Evolutionary conservation across 2,329 filamentous ascomycete species (phyloP).

Genomic region (Aspergillus candidus): DNA sequence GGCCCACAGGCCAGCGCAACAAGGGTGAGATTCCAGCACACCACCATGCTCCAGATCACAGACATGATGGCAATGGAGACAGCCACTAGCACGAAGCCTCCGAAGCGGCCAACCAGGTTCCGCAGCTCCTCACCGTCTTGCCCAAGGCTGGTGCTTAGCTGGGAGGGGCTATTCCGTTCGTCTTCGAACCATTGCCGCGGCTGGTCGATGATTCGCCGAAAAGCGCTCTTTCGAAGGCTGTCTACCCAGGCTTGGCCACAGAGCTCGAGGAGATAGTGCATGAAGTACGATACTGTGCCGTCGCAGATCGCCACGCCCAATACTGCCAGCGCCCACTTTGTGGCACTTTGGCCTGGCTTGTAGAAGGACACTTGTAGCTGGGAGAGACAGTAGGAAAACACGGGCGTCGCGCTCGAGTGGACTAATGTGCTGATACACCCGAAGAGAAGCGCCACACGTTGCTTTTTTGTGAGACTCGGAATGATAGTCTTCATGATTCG

Average conservation of each 20-base stretch:
- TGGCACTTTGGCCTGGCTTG: slow-evolving; percentile 43
- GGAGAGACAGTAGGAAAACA: slow-evolving; percentile 71
- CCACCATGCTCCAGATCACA: slow-evolving; percentile 64
- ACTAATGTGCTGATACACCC: slow-evolving; percentile 58
- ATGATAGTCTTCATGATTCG: slow-evolving; percentile 65
- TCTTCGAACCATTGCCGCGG: slow-evolving; percentile 72
- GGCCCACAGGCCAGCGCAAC: slow-evolving; percentile 66
- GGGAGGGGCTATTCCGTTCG: slow-evolving; percentile 56
- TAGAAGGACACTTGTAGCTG: slow-evolving; percentile 68
- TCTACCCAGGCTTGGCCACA: slow-evolving; percentile 74
- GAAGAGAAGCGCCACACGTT: slow-evolving; percentile 51
- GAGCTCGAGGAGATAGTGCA: slow-evolving; percentile 66
- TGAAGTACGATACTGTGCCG: slow-evolving; percentile 57
- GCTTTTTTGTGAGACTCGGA: slow-evolving; percentile 52
- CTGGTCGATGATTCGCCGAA: slow-evolving; percentile 67
- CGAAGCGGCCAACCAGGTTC: slow-evolving; percentile 72
- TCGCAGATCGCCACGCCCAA: slow-evolving; percentile 63
- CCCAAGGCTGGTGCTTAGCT: slow-evolving; percentile 67
- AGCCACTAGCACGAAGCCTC: slow-evolving; percentile 63
- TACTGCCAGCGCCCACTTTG: slow-evolving; percentile 64
- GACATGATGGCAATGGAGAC: slow-evolving; percentile 62
- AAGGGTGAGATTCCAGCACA: slow-evolving; percentile 75
- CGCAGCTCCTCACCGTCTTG: slow-evolving; percentile 82
- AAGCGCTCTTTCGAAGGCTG: slow-evolving; percentile 59
- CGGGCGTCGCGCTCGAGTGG: slow-evolving; percentile 62